Conservation (phyloP, 2,329 filamentous ascomycete species). For the Diatrype stigma region DNA sequence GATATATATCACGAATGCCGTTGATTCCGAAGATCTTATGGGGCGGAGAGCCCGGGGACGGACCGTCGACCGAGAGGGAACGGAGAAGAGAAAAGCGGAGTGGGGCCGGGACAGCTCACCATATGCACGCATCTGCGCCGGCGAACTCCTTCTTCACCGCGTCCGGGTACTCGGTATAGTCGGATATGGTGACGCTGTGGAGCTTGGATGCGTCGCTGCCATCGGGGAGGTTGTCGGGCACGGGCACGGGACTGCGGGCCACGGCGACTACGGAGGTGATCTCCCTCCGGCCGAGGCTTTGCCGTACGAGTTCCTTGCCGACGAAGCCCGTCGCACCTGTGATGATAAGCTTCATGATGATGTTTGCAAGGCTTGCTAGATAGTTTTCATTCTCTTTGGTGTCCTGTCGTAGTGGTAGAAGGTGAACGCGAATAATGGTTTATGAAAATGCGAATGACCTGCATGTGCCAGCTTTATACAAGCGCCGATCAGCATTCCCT, state of each 20-base stretch:
- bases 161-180: slow-evolving; percentile 38
- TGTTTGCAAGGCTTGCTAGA: too few species aligned
- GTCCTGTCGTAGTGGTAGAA: too few species aligned
- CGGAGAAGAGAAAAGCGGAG: too few species aligned
- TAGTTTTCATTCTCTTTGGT: too few species aligned
- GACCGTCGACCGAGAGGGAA: too few species aligned
- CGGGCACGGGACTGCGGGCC: slow-evolving; percentile 31
- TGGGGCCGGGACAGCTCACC: slow-evolving; percentile 6
- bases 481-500: too few species aligned
- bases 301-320: slow-evolving; percentile 39
- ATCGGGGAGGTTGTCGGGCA: slow-evolving; percentile 17
- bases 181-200: slow-evolving; percentile 33
- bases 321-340: slow-evolving; percentile 22
- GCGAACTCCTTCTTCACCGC: slow-evolving; percentile 34
- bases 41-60: too few species aligned
- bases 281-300: slow-evolving; percentile 31
- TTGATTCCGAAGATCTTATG: too few species aligned
- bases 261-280: slow-evolving; percentile 39
- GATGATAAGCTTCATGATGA: not conserved
- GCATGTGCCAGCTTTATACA: too few species aligned
- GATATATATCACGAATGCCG: too few species aligned
- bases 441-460: too few species aligned
- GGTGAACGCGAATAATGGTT: too few species aligned
- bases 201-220: slow-evolving; percentile 32
- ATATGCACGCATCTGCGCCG: slow-evolving; percentile 36